Evolutionary conservation across 106 monocot species (phyloP).

Genomic region (Hemerocallis citrina): DNA sequence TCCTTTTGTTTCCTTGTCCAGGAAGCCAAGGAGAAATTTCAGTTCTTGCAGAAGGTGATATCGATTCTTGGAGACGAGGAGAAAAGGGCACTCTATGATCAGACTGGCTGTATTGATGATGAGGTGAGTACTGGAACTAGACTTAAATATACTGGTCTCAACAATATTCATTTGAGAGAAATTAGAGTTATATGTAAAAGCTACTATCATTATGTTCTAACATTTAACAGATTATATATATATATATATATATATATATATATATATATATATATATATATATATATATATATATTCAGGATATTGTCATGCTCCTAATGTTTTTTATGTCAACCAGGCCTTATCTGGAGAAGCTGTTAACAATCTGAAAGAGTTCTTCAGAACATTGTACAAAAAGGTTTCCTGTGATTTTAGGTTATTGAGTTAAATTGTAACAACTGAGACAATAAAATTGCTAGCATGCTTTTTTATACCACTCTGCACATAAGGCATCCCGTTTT

Average conservation of each 20-base stretch:
- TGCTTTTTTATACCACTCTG: no score
- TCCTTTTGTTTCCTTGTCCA: conserved; percentile 11
- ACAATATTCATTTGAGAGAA: no score
- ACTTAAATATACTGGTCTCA: no score
- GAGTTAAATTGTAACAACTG: no score
- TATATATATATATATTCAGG: not conserved
- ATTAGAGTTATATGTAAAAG: not conserved
- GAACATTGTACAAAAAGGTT: conserved; percentile 76
- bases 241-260: no score
- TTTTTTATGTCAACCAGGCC: conserved; percentile 31
- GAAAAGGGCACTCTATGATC: conserved; percentile 90
- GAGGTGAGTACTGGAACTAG: conserved; percentile 43
- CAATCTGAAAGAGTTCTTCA: conserved; percentile 83
- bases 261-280: no score
- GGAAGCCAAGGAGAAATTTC: conserved; percentile 99
- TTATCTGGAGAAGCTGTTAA: conserved; percentile 64
- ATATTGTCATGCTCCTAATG: not conserved
- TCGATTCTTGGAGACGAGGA: conserved; percentile 94
- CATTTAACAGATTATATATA: not conserved
- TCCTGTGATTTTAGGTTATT: not conserved
- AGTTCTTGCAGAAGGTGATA: conserved; percentile 92
- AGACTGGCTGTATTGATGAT: conserved; percentile 87
- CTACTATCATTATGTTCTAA: not conserved
- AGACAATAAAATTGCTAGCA: no score
- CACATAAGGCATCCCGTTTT: no score